Evolutionary conservation across 2,329 filamentous ascomycete species (phyloP), one percentile per base, ranked within the genome.

Genomic region (Cladophialophora immunda): DNA sequence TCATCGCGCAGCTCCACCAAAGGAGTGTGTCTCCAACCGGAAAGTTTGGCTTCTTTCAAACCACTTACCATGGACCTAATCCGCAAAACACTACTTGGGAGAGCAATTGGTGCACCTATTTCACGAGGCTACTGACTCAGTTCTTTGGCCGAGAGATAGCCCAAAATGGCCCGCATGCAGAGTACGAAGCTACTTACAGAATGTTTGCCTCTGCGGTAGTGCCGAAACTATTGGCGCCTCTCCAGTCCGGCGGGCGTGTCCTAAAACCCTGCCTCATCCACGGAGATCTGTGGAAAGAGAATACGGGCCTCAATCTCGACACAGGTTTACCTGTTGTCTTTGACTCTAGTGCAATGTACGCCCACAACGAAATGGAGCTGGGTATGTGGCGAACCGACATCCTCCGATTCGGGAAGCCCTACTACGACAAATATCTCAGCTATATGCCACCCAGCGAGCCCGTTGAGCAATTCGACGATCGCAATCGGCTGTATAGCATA

Each of bases 251-350:
- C 38, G 72, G 75, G 3, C 60, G 72, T 45, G 57, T 47, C 8
- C 58, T 76, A 38, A 75, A 74, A 59, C 74, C 75, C n/a, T 67
- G 70, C 30, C 70, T 81, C 36, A 76, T 80, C 11, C 79, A 81
- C 65, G 80, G 79, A 0, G 79, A 82, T 66, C 69, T 81, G 3
- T 82, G 79, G 80, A 76, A 82, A 55, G 76, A 73, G 1, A 83
- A 82, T 64, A 68, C 74, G 3, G 78, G 76, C 1, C 75, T 75
- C 11, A 73, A 77, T 36, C 60, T 68, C 1, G 64, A 73, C 4
- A 80, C 73, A 0, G 75, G 71, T 1, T 55, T 76, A 0, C 67
- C 77, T 3, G 60, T 75, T 15, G 72, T 81, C 9, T 82, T 79
- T 62, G 80, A 82, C 62, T 74, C 76, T 1, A 76, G 74, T 2